Evolutionary conservation across 768 basidiomycete species (phyloP).

Genomic region (Hortiboletus campestris): DNA sequence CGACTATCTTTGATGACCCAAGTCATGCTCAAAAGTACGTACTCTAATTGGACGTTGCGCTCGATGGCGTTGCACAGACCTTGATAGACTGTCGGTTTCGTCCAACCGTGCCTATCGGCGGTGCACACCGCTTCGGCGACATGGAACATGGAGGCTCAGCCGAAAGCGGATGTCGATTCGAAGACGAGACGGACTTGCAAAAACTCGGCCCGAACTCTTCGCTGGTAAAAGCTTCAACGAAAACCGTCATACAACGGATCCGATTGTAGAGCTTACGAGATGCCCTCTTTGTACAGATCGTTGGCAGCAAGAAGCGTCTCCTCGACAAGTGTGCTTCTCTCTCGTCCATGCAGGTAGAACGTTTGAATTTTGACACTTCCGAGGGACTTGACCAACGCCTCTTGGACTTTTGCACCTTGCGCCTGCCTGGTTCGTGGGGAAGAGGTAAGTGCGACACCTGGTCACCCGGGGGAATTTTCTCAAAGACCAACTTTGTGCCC

Average conservation of each 20-base stretch:
- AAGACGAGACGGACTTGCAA: conserved; percentile 30
- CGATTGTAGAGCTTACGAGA: conserved; percentile 36
- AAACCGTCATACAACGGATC: background rate
- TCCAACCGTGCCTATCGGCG: conserved; percentile 44
- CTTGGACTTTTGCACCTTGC: background rate
- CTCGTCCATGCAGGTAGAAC: conserved; percentile 32
- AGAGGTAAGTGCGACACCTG: conserved; percentile 25
- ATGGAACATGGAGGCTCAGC: background rate
- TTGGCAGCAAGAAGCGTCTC: conserved; percentile 47
- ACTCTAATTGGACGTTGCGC: conserved; percentile 22
- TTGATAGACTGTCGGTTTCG: conserved; percentile 50
- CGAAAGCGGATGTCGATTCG: background rate
- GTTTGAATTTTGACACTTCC: conserved; percentile 3
- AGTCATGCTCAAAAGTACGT: background rate
- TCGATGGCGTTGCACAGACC: conserved; percentile 49
- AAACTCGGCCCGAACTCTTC: conserved; percentile 18
- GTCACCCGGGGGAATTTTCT: background rate
- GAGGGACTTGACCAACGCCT: background rate
- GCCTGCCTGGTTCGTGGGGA: conserved; percentile 22
- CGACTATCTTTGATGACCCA: too few relatives aligned
- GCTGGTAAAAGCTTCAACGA: background rate
- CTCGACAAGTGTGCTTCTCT: conserved; percentile 44
- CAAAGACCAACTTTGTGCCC: conserved; percentile 19
- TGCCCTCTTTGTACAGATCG: conserved; percentile 49
- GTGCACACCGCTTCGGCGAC: conserved; percentile 46